Evolutionary conservation across 1,139 yeast genomes (phyloP), one percentile per base, ranked within the genome.

Genomic region (Zygosaccharomyces pseudobailii): DNA sequence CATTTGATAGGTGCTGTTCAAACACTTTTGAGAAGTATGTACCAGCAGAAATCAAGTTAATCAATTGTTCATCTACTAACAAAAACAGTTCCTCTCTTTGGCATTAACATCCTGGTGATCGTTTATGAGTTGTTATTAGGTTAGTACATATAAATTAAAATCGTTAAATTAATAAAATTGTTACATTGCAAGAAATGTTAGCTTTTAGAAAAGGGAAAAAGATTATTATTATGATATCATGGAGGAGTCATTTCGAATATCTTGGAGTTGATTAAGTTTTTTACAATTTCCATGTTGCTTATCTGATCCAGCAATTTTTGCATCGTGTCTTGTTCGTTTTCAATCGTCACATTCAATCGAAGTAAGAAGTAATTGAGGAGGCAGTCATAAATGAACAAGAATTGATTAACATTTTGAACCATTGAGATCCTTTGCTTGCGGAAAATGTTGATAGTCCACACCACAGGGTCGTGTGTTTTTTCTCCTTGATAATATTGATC

Each of bases 361-460:
- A 59, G 48, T 2, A 52, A 57, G 46, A 65, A 66, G 46, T 58
- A 68, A 40, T 61, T 59, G 36, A 68, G 47, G 42, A 69, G 47
- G 47, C 76, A 70, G 50, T 87, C 92, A 65, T 87, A 87, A 56
- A 89, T 80, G 59, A 85, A 75, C 39, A 81, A 74, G 62, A 80
- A 87, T 66, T 87, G 96, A 49, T 88, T 74, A 52, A 86, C 70
- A 53, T 81, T 85, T 65, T 87, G 95, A 6, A 87, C 96, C 94
- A 87, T 87, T 9, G 90, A 84, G 22, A 87, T 74, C 52, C 96
- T 71, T 63, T 87, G 94, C 52, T 78, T 72, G 55, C 96, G 73
- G 53, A 87, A 77, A 43, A 75, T 75, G 55, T 82, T 68, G 28
- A 70, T 68, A 21, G 66, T 61, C 56, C 68, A 63, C 30, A 65